phyloP scores from a whole-genome alignment of 208 protist genomes.

The Trypanosoma melophagium region DNA sequence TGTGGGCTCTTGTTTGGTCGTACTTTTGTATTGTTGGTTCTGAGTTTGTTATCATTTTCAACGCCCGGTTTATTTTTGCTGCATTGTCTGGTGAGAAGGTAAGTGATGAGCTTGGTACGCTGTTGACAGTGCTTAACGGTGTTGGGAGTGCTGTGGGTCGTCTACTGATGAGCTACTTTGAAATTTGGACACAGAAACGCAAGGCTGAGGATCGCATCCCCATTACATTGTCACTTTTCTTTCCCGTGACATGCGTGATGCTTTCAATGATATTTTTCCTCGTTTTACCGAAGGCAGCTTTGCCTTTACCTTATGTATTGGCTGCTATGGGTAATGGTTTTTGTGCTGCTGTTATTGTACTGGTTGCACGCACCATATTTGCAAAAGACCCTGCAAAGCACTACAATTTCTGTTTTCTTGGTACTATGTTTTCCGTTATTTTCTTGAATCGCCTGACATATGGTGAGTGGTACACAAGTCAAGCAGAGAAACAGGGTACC shows the following conservation, averaged over 20 bases:
- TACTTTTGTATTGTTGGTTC: slow-evolving; percentile 21
- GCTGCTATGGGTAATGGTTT: slow-evolving; percentile 27
- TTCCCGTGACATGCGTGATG: slow-evolving; percentile 8
- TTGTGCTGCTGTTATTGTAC: slow-evolving; percentile 15
- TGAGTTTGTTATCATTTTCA: slow-evolving; percentile 24
- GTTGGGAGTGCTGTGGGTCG: slow-evolving; percentile 32
- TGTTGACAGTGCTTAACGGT: slow-evolving; percentile 25
- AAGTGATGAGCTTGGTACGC: slow-evolving; percentile 8
- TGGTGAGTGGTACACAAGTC: slow-evolving; percentile 28
- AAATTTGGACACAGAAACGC: slow-evolving; percentile 34
- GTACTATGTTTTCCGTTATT: slow-evolving; percentile 15
- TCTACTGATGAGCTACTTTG: slow-evolving; percentile 27
- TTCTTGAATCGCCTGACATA: slow-evolving; percentile 30
- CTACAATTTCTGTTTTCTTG: slow-evolving; percentile 34
- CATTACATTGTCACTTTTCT: slow-evolving; percentile 17
- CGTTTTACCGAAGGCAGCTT: slow-evolving; percentile 3
- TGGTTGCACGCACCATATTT: slow-evolving; percentile 29
- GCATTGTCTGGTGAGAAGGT: slow-evolving; percentile 5
- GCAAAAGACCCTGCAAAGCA: slow-evolving; percentile 35
- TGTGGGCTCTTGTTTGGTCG: slow-evolving; percentile 19
- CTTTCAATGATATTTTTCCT: slow-evolving; percentile 14
- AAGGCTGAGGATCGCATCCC: slow-evolving; percentile 28
- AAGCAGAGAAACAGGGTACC: slow-evolving; percentile 14
- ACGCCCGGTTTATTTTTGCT: slow-evolving; percentile 14
- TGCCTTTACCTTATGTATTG: slow-evolving; percentile 15